phyloP scores from a whole-genome alignment of 164 flowering plant genomes.

The Kingdonia uniflora region DNA sequence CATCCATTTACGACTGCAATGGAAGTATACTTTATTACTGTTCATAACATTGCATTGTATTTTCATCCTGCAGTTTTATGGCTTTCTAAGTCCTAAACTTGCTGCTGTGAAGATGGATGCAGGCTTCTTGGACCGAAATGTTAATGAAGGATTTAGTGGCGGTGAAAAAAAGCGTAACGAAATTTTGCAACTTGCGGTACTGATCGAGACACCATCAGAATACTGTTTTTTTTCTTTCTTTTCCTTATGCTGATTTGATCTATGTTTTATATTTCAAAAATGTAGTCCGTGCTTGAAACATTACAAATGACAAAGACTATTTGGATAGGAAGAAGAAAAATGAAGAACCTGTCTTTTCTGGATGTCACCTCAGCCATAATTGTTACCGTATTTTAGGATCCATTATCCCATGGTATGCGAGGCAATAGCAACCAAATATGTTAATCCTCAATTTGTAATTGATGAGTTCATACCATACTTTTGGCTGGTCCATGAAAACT shows the following conservation, averaged over 20 bases:
- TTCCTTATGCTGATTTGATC: constrained; percentile 1
- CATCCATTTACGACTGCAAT: too few relatives aligned
- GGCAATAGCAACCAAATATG: too few relatives aligned
- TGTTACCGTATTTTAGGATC: too few relatives aligned
- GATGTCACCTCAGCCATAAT: too few relatives aligned
- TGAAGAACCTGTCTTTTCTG: too few relatives aligned
- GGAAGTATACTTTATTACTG: background rate
- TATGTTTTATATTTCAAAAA: background rate
- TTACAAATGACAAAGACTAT: too few relatives aligned
- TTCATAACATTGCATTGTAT: background rate
- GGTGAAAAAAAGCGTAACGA: constrained; percentile 99
- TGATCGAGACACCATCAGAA: background rate
- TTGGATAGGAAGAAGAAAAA: too few relatives aligned
- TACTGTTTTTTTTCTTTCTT: background rate
- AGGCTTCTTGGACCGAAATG: constrained; percentile 80
- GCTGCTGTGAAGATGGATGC: constrained; percentile 73
- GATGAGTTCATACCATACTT: too few relatives aligned
- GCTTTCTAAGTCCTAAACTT: constrained; percentile 52
- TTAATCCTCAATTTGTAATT: too few relatives aligned
- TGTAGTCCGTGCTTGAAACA: too few relatives aligned
- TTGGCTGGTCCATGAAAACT: too few relatives aligned
- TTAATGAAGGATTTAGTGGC: constrained; percentile 99
- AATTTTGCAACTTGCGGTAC: constrained; percentile 96
- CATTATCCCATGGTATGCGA: too few relatives aligned
- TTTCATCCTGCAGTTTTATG: constrained; percentile 57